These are phyloP conservation scores for Cladophialophora psammophila DNA, from an alignment of 2,329 filamentous ascomycete genomes.

Conservation along the genomic window DNA sequence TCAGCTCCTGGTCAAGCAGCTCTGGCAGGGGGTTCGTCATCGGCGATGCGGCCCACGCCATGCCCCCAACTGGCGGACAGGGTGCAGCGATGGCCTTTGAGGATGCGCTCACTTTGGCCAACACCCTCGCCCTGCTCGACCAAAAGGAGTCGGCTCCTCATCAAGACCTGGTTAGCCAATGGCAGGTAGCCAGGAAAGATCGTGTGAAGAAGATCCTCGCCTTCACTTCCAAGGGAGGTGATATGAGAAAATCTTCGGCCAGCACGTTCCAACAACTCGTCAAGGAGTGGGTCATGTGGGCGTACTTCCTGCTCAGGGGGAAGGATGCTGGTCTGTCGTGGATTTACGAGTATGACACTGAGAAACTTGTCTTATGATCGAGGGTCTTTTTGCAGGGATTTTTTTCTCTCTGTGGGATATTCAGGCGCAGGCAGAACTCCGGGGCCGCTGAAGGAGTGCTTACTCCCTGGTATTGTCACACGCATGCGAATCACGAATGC, in stretches of 20 bases:
- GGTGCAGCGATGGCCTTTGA: slow-evolving; percentile 39
- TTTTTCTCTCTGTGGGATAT: too few species aligned
- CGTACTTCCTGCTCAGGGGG: slow-evolving; percentile 28
- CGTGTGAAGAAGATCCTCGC: slow-evolving; percentile 58
- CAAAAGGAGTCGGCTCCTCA: slow-evolving; percentile 10
- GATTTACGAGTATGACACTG: slow-evolving; percentile 32
- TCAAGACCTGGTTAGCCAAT: slow-evolving; percentile 41
- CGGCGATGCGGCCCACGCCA: slow-evolving; percentile 39
- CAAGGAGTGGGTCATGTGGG: slow-evolving; percentile 36
- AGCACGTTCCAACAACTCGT: slow-evolving; percentile 31
- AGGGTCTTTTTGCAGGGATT: too few species aligned
- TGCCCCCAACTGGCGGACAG: slow-evolving; percentile 38
- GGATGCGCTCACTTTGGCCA: slow-evolving; percentile 36
- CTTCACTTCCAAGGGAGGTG: slow-evolving; percentile 48
- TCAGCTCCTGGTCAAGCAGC: slow-evolving; percentile 34
- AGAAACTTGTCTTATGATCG: not conserved
- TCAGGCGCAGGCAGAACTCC: too few species aligned
- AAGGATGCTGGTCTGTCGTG: slow-evolving; percentile 26
- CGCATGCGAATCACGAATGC: too few species aligned
- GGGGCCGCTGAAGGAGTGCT: too few species aligned
- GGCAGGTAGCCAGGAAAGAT: slow-evolving; percentile 59
- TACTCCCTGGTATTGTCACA: too few species aligned
- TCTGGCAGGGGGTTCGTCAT: slow-evolving; percentile 34
- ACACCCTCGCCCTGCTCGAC: slow-evolving; percentile 24
- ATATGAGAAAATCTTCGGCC: slow-evolving; percentile 25